A percentile compares a stretch with the other conserved stretches of the same genome.
phyloP scores from a whole-genome alignment of 2,329 filamentous ascomycete genomes.

The Hymenoscyphus scutula region DNA sequence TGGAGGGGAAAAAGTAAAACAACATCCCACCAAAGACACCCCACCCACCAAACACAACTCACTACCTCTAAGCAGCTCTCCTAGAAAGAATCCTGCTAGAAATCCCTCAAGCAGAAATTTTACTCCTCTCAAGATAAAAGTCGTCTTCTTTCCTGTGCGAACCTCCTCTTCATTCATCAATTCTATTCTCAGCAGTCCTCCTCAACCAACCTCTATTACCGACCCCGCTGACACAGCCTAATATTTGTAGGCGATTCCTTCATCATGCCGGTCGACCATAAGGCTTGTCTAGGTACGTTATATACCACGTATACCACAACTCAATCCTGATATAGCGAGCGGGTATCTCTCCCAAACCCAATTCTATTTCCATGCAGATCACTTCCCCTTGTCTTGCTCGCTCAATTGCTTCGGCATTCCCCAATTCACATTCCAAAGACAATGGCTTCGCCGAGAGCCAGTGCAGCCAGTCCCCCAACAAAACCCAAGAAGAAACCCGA shows the following conservation, averaged over 20 bases:
- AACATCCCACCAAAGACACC: conserved; percentile 3
- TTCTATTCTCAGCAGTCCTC: neutral
- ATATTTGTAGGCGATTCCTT: conserved; percentile 24
- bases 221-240: conserved; percentile 24
- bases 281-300: conserved; percentile 63
- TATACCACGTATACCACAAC: conserved; percentile 33
- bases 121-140: neutral
- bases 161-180: neutral
- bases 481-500: conserved; percentile 29
- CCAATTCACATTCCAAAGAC: neutral
- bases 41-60: neutral
- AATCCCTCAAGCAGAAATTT: neutral
- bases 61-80: neutral
- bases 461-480: conserved; percentile 7
- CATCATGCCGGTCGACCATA: conserved; percentile 66
- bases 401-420: neutral
- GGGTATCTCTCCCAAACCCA: neutral
- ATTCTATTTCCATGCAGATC: conserved; percentile 7
- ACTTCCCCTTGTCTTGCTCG: neutral
- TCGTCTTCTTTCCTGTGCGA: neutral
- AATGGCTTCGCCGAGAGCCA: conserved; percentile 11
- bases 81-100: neutral
- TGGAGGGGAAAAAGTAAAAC: conserved; percentile 2
- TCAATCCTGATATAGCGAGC: conserved; percentile 7
- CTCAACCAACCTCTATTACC: conserved; percentile 13